Conservation (phyloP, 1,139 yeast genomes). For the Wickerhamomyces sp. region DNA sequence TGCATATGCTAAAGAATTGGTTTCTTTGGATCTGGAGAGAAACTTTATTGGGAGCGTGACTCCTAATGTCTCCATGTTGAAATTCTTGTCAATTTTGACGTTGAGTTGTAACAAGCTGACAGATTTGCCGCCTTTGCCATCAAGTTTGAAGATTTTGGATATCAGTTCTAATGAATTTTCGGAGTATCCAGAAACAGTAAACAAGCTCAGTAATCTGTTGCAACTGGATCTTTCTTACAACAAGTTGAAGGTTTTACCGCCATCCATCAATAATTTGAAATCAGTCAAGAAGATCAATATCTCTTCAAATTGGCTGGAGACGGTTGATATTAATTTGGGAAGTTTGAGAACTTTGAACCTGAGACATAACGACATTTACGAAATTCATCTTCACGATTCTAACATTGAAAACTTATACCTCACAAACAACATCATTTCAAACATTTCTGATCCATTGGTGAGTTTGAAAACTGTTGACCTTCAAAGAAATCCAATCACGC, state of each 20-base stretch:
- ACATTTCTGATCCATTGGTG: constrained; percentile 58
- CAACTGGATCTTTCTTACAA: constrained; percentile 84
- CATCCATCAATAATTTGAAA: constrained; percentile 51
- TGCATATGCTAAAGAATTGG: constrained; percentile 61
- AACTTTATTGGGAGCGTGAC: constrained; percentile 68
- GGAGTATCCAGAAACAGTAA: constrained; percentile 65
- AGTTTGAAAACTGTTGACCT: constrained; percentile 50
- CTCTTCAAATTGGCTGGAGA: constrained; percentile 67
- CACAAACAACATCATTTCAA: constrained; percentile 72
- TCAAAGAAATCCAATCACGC: constrained; percentile 79
- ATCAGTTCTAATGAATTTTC: constrained; percentile 77
- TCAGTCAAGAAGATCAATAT: constrained; percentile 66
- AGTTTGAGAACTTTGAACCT: constrained; percentile 73
- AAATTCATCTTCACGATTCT: constrained; percentile 56
- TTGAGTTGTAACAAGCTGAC: constrained; percentile 71
- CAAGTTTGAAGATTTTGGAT: constrained; percentile 58
- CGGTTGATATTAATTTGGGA: constrained; percentile 36
- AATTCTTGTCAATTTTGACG: constrained; percentile 50
- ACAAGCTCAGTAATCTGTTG: constrained; percentile 51
- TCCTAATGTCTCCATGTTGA: constrained; percentile 45
- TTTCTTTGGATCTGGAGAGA: constrained; percentile 73
- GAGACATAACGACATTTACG: constrained; percentile 64
- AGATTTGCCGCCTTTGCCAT: constrained; percentile 53
- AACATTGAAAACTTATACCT: constrained; percentile 68
- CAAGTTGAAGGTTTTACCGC: constrained; percentile 56